Evolutionary conservation across 2,329 filamentous ascomycete species (phyloP), one percentile per base, ranked within the genome.

Genomic region (Pyrenophora graminea): DNA sequence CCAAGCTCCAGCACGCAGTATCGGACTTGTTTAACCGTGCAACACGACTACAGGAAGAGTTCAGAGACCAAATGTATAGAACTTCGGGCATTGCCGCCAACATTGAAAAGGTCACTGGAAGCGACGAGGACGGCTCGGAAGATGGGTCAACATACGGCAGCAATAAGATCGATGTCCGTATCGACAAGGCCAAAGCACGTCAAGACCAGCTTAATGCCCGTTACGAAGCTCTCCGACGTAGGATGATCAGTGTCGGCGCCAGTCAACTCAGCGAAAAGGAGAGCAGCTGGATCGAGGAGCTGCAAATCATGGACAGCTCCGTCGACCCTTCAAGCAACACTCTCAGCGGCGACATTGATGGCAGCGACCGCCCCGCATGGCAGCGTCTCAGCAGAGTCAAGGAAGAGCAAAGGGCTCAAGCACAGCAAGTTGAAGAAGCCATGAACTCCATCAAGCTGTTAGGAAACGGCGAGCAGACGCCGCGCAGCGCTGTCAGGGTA

Each of bases 1-100:
- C 87, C 59, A 79, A 79, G 9, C 79, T 92, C 9, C 87, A 88
- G 13, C 76, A 82, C 37, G 88, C 87, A 1, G 88, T 87, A 1
- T 83, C 88, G 1, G 87, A 91, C 62, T 77, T 92, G 5, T 92
- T 91, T 74, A 79, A 85, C 21, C 81, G 85, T 47, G 90, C 88
- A 55, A 82, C 88, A 59, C 79, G 84, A 39, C 78, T 92, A 21
- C 85, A 87, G 62, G 76, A 79, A 15, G 88, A 91, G 65, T 79
- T 91, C 36, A 79, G 77, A 56, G 82, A 85, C 55, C 88, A 92
- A 67, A 81, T 91, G 19, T 76, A 75, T 54, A 85, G 86, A 59
- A 85, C 84, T 23, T 83, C 84, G 46, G 83, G 88, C 62, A 80
- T 90, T 34, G 84, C 84, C 66, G 76, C 79, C 33, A 83, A 84